phyloP scores from a whole-genome alignment of 2,329 filamentous ascomycete species.

The Aaosphaeria pasadenensis region DNA sequence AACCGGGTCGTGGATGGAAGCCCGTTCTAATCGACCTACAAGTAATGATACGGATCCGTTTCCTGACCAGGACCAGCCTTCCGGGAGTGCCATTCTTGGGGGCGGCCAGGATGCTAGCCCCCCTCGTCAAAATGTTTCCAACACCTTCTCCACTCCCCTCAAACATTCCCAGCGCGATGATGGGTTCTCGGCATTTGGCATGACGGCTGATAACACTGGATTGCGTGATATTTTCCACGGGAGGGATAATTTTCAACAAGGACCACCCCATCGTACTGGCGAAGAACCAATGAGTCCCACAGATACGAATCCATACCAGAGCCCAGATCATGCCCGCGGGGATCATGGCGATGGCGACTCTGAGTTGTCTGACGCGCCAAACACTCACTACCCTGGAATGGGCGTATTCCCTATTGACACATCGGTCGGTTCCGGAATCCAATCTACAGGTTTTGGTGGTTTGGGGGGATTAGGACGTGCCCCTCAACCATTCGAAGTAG shows the following conservation, averaged over 20 bases:
- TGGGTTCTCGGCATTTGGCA: slow-evolving; percentile 59
- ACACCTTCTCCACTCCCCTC: slow-evolving; percentile 40
- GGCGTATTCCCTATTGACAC: slow-evolving; percentile 52
- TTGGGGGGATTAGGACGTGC: slow-evolving; percentile 49
- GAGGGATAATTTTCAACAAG: slow-evolving; percentile 57
- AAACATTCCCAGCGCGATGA: slow-evolving; percentile 56
- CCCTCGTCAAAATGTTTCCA: slow-evolving; percentile 45
- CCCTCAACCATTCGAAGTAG: slow-evolving; percentile 46
- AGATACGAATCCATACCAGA: slow-evolving; percentile 94
- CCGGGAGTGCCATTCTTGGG: slow-evolving; percentile 70
- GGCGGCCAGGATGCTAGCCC: slow-evolving; percentile 70
- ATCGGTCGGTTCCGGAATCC: slow-evolving; percentile 40
- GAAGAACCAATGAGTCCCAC: slow-evolving; percentile 83
- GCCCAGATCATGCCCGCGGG: slow-evolving; percentile 72
- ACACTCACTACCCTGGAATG: slow-evolving; percentile 50
- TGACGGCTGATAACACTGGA: slow-evolving; percentile 57
- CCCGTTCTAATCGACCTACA: slow-evolving; percentile 44
- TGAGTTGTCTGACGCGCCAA: slow-evolving; percentile 53
- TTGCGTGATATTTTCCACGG: slow-evolving; percentile 57
- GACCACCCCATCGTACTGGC: slow-evolving; percentile 48
- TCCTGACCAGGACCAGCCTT: slow-evolving; percentile 60
- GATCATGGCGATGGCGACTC: slow-evolving; percentile 62
- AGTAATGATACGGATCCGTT: slow-evolving; percentile 73
- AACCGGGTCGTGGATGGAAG: slow-evolving; percentile 52
- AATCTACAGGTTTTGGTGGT: slow-evolving; percentile 53